phyloP scores from a whole-genome alignment of 108 stramenopile genomes.

The Fistulifera pelliculosa region DNA sequence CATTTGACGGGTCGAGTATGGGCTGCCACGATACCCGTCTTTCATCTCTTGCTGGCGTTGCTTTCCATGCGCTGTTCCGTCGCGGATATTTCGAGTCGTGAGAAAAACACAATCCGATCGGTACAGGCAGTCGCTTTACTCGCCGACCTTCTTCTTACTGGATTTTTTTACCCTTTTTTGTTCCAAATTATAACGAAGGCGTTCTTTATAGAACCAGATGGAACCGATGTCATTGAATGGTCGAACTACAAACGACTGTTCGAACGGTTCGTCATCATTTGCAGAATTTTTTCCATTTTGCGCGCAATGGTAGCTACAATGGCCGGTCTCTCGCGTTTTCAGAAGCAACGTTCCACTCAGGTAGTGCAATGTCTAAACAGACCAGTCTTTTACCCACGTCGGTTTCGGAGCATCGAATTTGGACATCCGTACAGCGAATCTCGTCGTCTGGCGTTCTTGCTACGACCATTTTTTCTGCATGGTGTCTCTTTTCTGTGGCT shows the following conservation, averaged over 20 bases:
- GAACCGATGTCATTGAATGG: constrained; percentile 19
- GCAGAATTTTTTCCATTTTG: neutral
- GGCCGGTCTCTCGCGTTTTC: neutral
- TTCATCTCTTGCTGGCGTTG: constrained; percentile 3
- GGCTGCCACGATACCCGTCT: neutral
- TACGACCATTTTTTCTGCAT: neutral
- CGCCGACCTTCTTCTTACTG: constrained; percentile 1
- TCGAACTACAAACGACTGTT: neutral
- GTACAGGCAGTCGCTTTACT: neutral
- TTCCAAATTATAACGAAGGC: neutral
- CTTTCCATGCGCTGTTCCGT: constrained; percentile 2
- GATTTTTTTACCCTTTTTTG: neutral
- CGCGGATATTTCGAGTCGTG: too few relatives aligned
- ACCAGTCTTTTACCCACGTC: neutral
- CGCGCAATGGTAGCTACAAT: neutral
- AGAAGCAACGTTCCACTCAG: neutral
- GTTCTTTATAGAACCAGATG: constrained; percentile 16
- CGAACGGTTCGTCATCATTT: neutral
- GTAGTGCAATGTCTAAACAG: neutral
- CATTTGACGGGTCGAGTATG: constrained; percentile 8
- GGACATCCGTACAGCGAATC: neutral
- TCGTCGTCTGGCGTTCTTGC: neutral
- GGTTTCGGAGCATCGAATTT: neutral
- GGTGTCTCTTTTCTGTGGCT: constrained; percentile 10
- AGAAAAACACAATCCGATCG: too few relatives aligned